phyloP scores from a whole-genome alignment of 768 basidiomycete genomes.

The Pulveroboletus sp. region DNA sequence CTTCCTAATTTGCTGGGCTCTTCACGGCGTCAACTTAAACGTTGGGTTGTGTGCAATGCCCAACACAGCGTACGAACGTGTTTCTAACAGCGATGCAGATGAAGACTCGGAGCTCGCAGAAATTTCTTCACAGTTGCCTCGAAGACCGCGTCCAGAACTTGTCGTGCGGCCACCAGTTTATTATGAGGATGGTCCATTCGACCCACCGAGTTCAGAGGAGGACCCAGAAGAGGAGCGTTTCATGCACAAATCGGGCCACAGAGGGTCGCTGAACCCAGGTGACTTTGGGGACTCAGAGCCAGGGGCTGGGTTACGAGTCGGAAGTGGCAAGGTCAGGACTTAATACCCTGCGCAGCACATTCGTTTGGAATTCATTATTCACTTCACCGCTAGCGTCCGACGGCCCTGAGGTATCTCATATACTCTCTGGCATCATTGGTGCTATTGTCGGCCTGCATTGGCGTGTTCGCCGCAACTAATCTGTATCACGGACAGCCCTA shows the following conservation, averaged over 20 bases:
- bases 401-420: slow-evolving; percentile 60
- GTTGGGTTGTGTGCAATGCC: slow-evolving; percentile 22
- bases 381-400: slow-evolving; percentile 37
- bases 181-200: slow-evolving; percentile 76
- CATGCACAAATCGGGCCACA: slow-evolving; percentile 42
- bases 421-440: slow-evolving; percentile 61
- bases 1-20: slow-evolving; percentile 7
- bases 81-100: slow-evolving; percentile 26
- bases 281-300: slow-evolving; percentile 24
- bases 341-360: slow-evolving; percentile 5
- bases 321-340: slow-evolving; percentile 37
- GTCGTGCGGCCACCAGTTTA: slow-evolving; percentile 41
- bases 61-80: slow-evolving; percentile 27
- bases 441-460: slow-evolving; percentile 62
- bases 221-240: slow-evolving; percentile 46
- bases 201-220: slow-evolving; percentile 79
- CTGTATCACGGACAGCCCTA: slow-evolving; percentile 58
- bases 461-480: slow-evolving; percentile 70
- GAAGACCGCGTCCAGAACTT: slow-evolving; percentile 5
- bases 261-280: neutral
- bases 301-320: slow-evolving; percentile 34
- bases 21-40: neutral
- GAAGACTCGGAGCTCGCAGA: slow-evolving; percentile 19
- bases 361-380: slow-evolving; percentile 6
- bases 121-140: slow-evolving; percentile 2